phyloP scores from a whole-genome alignment of 148 eudicot species.

The Amaranthus palmeri region DNA sequence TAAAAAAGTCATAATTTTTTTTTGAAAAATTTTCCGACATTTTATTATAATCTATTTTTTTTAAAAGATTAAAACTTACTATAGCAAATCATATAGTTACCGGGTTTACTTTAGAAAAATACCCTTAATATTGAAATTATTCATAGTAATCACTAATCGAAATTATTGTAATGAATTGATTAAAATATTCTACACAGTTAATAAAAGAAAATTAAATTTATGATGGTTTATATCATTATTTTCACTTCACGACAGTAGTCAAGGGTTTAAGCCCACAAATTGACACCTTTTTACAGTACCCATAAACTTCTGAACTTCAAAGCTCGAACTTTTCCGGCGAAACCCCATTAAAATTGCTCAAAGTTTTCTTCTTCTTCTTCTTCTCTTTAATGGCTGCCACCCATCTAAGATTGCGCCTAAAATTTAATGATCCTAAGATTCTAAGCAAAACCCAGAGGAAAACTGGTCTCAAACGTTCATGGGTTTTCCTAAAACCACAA shows the following conservation, averaged over 20 bases:
- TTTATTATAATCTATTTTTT: too few species aligned
- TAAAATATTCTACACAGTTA: too few species aligned
- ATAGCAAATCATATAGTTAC: too few species aligned
- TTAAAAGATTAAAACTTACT: too few species aligned
- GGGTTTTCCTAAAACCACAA: constrained; percentile 62
- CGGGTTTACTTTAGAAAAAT: too few species aligned
- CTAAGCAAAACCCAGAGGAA: constrained; percentile 54
- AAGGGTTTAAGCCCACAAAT: background rate
- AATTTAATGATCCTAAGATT: constrained; percentile 45
- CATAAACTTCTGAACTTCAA: background rate
- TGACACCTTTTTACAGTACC: background rate
- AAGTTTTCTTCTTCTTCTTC: background rate
- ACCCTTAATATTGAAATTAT: too few species aligned
- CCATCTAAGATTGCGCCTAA: constrained; percentile 44
- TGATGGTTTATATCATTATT: too few species aligned
- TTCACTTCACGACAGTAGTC: background rate
- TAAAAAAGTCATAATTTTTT: too few species aligned
- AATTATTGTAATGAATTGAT: too few species aligned
- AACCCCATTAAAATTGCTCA: background rate
- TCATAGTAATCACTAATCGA: too few species aligned
- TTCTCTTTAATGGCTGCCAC: constrained; percentile 28
- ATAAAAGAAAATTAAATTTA: too few species aligned
- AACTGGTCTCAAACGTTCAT: constrained; percentile 48
- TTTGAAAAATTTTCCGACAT: too few species aligned
- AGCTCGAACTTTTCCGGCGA: background rate